Evolutionary conservation across 805 yeast species (phyloP).

Genomic region (Saccharomycopsis fodiens): DNA sequence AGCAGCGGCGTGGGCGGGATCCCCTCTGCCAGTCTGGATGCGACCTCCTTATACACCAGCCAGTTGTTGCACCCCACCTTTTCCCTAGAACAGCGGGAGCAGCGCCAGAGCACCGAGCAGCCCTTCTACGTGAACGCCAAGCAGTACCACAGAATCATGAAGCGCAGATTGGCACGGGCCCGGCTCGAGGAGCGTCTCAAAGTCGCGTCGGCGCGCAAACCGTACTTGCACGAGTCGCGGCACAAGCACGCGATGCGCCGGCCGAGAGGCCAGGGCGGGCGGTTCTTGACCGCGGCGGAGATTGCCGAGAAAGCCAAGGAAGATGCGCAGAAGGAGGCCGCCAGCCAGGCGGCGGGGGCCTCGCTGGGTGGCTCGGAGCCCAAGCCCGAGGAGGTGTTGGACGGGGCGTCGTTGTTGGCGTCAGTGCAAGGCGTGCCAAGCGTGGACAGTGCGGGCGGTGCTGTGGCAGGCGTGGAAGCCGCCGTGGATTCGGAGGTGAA

Average conservation of each 20-base stretch:
- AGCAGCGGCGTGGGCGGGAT: too few species aligned
- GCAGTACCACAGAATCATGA: slow-evolving; percentile 90
- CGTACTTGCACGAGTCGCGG: slow-evolving; percentile 92
- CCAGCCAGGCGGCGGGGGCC: background rate
- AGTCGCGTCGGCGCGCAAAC: slow-evolving; percentile 83
- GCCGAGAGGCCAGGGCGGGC: slow-evolving; percentile 98
- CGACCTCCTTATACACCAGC: too few species aligned
- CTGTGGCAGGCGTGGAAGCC: too few species aligned
- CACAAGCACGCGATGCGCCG: slow-evolving; percentile 99
- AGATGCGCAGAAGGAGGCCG: slow-evolving; percentile 25
- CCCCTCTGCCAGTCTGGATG: too few species aligned
- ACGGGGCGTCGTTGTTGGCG: too few species aligned
- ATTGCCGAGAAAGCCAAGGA: slow-evolving; percentile 49
- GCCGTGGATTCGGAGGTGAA: too few species aligned
- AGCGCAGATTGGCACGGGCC: slow-evolving; percentile 90
- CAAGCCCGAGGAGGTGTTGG: too few species aligned
- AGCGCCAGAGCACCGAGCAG: slow-evolving; percentile 57
- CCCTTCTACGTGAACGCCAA: slow-evolving; percentile 97
- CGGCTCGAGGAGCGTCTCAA: slow-evolving; percentile 82
- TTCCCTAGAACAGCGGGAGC: too few species aligned
- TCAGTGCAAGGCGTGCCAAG: too few species aligned
- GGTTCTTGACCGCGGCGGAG: slow-evolving; percentile 90
- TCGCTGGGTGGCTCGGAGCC: background rate
- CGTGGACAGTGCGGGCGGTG: too few species aligned
- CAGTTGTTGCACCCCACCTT: too few species aligned